Evolutionary conservation across 345 rosid species (phyloP), one percentile per base, ranked within the genome.

Genomic region (Ailanthus altissimus): DNA sequence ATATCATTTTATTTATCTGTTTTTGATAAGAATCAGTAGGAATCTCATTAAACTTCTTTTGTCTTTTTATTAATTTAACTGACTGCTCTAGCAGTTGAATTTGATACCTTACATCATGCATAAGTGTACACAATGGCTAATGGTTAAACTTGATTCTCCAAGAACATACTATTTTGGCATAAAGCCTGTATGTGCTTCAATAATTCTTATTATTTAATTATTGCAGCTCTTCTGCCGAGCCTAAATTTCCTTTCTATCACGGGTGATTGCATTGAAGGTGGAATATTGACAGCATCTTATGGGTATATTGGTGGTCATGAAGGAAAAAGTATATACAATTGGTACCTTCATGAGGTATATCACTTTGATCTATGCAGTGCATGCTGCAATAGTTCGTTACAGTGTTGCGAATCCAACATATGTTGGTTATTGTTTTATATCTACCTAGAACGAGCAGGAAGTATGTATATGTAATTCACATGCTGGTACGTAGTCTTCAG

Each of bases 281-380:
- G 90, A 73, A 79, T 90, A 73, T 60, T 95, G 87, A 95, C 97
- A 54, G 97, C 98, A 83, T 95, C 99, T 54, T 95, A 95, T 77
- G 99, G 99, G 74, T 95, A 95, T 71, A 83, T 95, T 70, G 99
- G 99, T 21, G 99, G 99, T 25, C 98, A 89, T 77, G 99, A 95
- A 84, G 99, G 98, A 70, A 89, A 89, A 89, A 95, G 97, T 80
- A 78, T 81, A 51, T 93, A 95, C 83, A 84, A 87, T 76, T 95
- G 99, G 99, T 90, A 86, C 83, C 92, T 86, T 85, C 97, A 90
- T 83, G 94, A 95, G 98, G 99, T 95, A 89, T 70, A 59, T 42
- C 77, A 66, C 49, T 60, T 62, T 71, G 76, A 79, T 72, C 23
- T 21, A 36, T 40, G 63, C 56, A 40, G 40, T 64, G 26, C 58